Conservation (phyloP, 441 rosid species). For the Viola pubescens region DNA sequence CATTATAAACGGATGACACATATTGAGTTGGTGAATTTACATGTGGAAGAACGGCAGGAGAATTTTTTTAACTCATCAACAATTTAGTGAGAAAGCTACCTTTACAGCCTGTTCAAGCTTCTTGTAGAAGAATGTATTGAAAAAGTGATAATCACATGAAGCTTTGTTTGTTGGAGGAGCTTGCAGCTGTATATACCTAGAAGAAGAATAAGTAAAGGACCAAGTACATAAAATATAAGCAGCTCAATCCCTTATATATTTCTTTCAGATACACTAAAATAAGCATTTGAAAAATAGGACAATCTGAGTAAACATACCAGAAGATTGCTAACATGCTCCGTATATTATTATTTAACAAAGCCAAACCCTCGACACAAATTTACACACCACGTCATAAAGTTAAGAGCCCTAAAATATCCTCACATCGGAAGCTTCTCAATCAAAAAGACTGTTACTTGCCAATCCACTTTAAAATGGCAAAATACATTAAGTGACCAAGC, state of each 20-base stretch:
- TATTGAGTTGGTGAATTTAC: not conserved
- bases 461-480: no score
- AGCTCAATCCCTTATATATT: not conserved
- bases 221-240: constrained; percentile 7
- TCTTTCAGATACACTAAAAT: no score
- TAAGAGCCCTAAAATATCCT: no score
- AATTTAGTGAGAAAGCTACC: constrained; percentile 35
- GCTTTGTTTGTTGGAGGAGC: constrained; percentile 42
- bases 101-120: constrained; percentile 78
- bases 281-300: not conserved
- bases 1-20: constrained; percentile 2
- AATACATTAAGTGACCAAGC: no score
- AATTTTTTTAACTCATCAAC: not conserved
- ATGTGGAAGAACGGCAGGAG: not conserved
- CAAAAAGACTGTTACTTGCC: no score
- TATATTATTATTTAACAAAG: not conserved
- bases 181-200: constrained; percentile 64
- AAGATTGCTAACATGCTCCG: not conserved
- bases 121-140: constrained; percentile 82
- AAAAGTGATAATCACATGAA: constrained; percentile 54
- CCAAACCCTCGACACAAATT: not conserved
- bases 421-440: no score
- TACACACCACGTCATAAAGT: not conserved
- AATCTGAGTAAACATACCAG: not conserved
- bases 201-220: constrained; percentile 13